Base-by-base conservation (phyloP, 345 rosid genomes). In the Populus ilicifolia region DNA sequence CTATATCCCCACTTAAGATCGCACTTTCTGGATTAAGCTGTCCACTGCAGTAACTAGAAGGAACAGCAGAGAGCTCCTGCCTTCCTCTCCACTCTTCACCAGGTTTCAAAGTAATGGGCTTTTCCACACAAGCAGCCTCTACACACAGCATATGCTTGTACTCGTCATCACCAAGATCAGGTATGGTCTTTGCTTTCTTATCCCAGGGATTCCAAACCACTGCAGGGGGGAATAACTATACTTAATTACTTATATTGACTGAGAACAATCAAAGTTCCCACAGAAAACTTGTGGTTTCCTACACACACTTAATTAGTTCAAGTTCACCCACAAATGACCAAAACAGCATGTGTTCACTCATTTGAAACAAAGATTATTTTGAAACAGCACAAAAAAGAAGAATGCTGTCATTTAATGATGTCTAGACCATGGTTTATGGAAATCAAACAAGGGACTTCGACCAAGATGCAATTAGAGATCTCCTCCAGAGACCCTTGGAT, bases 141-240 rank as follows among this genome's bases (percentile, higher is more conserved):
- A 96, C 97, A 65, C 97, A 93, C 21, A 93, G 88, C 98, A 93
- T 93, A 77, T 78, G 84, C 75, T 79, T 79, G 74, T 73, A 79
- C 25, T 79, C 81, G 11, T 73, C 81, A 44, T 79, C 98, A 66
- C 97, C 98, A 82, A 93, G 85, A 85, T 93, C 99, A 36, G 90
- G 82, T 78, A 96, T 89, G 43, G 93, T 80, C 87, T 92, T 96
- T 76, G 97, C 92, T 74, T 85, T 96, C 85, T 88, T 96, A 79
- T 92, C 97, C 99, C 98, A 92, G 12, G 99, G 98, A 84, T 96
- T 96, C 99, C 98, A 96, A 72, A 93, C 96, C 83, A 93, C 98
- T 95, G 87, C 81, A 78, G 6, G 39, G 5, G 17, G 33, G 5
- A 68, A 44, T n/a, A 25, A 33, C 27, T n/a, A 1, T 18, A 56